Evolutionary conservation across 805 yeast species (phyloP).

Genomic region (Myxozyma melibiosi): DNA sequence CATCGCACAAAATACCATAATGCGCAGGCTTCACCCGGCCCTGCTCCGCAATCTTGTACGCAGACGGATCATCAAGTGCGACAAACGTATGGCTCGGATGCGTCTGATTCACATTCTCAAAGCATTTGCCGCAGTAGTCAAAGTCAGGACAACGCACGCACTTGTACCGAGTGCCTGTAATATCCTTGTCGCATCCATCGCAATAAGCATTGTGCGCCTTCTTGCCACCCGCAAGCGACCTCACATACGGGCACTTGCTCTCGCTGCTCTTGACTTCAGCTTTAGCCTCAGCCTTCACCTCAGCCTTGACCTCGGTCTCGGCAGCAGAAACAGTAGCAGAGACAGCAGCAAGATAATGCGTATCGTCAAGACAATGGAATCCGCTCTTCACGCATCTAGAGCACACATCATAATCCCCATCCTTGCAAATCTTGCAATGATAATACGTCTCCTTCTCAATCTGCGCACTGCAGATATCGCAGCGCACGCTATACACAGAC

Average conservation of each 20-base stretch:
- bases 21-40: constrained; percentile 18
- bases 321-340: not conserved
- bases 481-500: constrained; percentile 15
- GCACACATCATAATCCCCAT: constrained; percentile 30
- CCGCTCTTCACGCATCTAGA: constrained; percentile 19
- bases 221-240: not conserved
- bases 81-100: constrained; percentile 36
- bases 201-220: constrained; percentile 35
- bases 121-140: constrained; percentile 51
- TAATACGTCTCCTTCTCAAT: constrained; percentile 15
- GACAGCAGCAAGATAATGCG: constrained; percentile 17
- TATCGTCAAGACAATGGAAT: constrained; percentile 27
- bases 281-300: not conserved
- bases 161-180: constrained; percentile 50
- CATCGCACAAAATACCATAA: constrained; percentile 37
- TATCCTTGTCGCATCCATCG: constrained; percentile 35
- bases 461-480: constrained; percentile 19
- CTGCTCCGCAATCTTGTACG: constrained; percentile 1
- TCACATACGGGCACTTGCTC: not conserved
- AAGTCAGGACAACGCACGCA: constrained; percentile 54
- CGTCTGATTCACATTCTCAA: constrained; percentile 14
- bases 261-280: not conserved
- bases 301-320: not conserved
- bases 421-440: constrained; percentile 26
- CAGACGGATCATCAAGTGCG: constrained; percentile 12